Base-by-base conservation (phyloP, 345 rosid species). In the Melastoma malabathricum region DNA sequence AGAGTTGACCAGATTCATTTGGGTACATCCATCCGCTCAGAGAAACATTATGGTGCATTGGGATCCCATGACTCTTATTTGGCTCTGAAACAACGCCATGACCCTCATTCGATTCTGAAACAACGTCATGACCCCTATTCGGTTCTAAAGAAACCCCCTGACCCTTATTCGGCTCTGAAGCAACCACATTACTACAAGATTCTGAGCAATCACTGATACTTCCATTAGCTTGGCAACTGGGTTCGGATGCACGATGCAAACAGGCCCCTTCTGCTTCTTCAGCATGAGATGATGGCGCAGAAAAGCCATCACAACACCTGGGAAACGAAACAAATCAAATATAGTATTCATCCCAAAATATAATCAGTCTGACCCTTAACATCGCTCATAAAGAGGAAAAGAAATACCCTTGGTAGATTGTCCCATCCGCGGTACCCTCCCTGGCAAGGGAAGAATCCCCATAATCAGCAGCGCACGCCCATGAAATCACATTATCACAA, bases 1-100 rank as follows among this genome's bases (percentile, higher is more conserved):
- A 88, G 90, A 92, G 77, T 60, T 79, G 82, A 18, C 94, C 84
- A 55, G 75, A 73, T 58, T 88, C 90, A 66, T 92, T 88, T 18
- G 70, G 52, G 46, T 88, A 88, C 90, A 73, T 85, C 99, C 99
- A 88, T 34, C 95, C 95, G 52, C 67, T 81, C 13, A 73, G 94
- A 75, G 61, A 73, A 57, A 70, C 50, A 53, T 68, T 59, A 3
- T 69, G 65, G 51, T 52, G 69, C 48, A 70, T 78, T 43, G 65
- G 41, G 41, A 34, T 22, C 25, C 41, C 27, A 60, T 54, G 67
- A 54, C 56, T 75, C 62, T 68, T 74, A 8, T 68, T 80, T 56
- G 10, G 58, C 57, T 25, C 65, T 6, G 77, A 48, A 39, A 64
- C 57, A 47, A 73, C 41, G 3, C 41, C 41, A 34, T 6, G 41